Conservation (phyloP, 1,284 basidiomycete genomes). For the Cerioporus squamosus region DNA sequence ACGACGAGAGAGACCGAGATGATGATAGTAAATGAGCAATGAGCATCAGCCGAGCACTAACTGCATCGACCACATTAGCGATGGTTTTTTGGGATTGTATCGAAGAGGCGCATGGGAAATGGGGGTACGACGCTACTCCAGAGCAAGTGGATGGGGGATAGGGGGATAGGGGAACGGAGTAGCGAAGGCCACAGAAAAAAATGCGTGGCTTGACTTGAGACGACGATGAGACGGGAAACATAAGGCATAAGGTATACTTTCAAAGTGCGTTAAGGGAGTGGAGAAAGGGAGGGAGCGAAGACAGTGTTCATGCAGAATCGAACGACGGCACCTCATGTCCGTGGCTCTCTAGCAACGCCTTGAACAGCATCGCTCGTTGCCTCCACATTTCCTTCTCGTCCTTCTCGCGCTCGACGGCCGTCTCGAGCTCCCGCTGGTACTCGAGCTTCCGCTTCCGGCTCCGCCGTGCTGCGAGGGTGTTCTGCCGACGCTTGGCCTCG, state of each 20-base stretch:
- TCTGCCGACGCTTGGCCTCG: constrained; percentile 77
- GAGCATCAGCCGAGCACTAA: constrained; percentile 17
- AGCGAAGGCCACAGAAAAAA: constrained; percentile 46
- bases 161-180: constrained; percentile 38
- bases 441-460: constrained; percentile 79
- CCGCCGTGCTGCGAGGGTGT: constrained; percentile 79
- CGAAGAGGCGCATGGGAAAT: constrained; percentile 26
- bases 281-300: constrained; percentile 9
- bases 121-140: constrained; percentile 55
- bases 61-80: constrained; percentile 24
- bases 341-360: constrained; percentile 51
- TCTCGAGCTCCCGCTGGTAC: constrained; percentile 68
- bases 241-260: constrained; percentile 32
- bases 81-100: constrained; percentile 15
- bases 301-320: constrained; percentile 31
- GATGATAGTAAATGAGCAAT: constrained; percentile 5
- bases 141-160: constrained; percentile 44
- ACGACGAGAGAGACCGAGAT: not conserved
- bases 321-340: constrained; percentile 48
- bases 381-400: constrained; percentile 62
- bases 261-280: constrained; percentile 13
- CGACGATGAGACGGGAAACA: constrained; percentile 25
- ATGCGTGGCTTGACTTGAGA: constrained; percentile 18
- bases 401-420: constrained; percentile 49
- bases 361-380: constrained; percentile 50